Evolutionary conservation across 208 protist species (phyloP), one percentile per base, ranked within the genome.

Genomic region (Leishmania turanica): DNA sequence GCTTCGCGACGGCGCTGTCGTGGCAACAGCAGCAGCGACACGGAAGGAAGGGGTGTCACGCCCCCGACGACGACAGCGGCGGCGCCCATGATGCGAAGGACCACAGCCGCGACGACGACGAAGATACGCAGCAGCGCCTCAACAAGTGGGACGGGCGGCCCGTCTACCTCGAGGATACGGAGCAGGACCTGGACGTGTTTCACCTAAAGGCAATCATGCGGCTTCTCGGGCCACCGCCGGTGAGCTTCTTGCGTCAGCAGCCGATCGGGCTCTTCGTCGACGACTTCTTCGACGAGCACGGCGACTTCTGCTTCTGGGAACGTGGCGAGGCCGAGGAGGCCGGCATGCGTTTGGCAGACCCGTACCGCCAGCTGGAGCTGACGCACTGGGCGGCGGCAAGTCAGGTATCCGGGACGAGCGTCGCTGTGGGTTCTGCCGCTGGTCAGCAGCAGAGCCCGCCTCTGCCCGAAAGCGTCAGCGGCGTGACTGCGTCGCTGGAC

Each of bases 191-290:
- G 24, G 87, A 92, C 65, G 82, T 91, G 19, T 85, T 84, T 21
- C 91, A 94, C 45, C 80, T 94, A 53, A 89, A 91, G 51, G 34
- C 79, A 27, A 90, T 91, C 51, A 89, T 91, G 82, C 83, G 88
- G 34, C 85, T 94, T 49, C 45, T 94, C n/a, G 91, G 91, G 15
- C 81, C 89, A 21, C 91, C 91, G 49, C 81, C 84, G n/a, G 75
- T 88, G 62, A 77, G 21, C 37, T 85, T 86, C 70, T 64, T 94
- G 40, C 45, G 75, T 6, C 83, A 82, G 45, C 73, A 72, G 11
- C 88, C 90, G 13, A 51, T 74, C 17, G 90, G 90, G 24, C 75
- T 92, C 83, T 91, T 79, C 69, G 75, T 87, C 19, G 74, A 82
- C n/a, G 81, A 89, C 66, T 94, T 90, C 84, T 94, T 89, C 78